Conservation (phyloP, 352 stramenopile species). For the Phytopythium delawarense region DNA sequence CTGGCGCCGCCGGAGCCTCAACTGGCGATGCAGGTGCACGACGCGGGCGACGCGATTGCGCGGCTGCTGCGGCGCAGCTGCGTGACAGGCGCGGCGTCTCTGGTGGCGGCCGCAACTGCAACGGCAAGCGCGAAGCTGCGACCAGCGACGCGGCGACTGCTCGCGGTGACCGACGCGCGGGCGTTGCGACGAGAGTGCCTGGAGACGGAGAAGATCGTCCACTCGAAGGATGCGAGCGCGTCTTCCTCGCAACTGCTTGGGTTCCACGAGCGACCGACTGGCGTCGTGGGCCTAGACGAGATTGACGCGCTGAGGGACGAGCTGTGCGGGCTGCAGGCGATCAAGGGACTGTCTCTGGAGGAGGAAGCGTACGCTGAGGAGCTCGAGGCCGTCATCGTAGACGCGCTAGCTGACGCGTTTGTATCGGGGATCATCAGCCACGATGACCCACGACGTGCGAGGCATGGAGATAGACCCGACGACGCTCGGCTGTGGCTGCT, state of each 20-base stretch:
- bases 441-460: not conserved
- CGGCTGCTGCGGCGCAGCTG: not conserved
- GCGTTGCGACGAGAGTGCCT: conserved; percentile 17
- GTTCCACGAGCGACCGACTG: not conserved
- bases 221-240: conserved; percentile 4
- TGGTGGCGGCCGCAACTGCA: not conserved
- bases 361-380: conserved; percentile 22
- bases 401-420: conserved; percentile 14
- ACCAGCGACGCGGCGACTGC: not conserved
- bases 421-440: conserved; percentile 10
- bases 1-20: not conserved
- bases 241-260: not conserved
- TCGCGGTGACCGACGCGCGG: conserved; percentile 24
- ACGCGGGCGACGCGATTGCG: not conserved
- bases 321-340: conserved; percentile 25
- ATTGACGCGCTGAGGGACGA: conserved; percentile 32
- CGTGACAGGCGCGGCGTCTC: not conserved
- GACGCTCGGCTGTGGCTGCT: conserved; percentile 33
- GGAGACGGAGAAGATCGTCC: conserved; percentile 19
- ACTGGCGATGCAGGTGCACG: not conserved
- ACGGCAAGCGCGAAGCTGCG: not conserved
- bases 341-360: conserved; percentile 11
- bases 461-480: not conserved
- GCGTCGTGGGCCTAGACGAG: conserved; percentile 9
- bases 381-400: conserved; percentile 20